Evolutionary conservation across 2,329 filamentous ascomycete genomes (phyloP).

Genomic region (Botrytis byssoidea): DNA sequence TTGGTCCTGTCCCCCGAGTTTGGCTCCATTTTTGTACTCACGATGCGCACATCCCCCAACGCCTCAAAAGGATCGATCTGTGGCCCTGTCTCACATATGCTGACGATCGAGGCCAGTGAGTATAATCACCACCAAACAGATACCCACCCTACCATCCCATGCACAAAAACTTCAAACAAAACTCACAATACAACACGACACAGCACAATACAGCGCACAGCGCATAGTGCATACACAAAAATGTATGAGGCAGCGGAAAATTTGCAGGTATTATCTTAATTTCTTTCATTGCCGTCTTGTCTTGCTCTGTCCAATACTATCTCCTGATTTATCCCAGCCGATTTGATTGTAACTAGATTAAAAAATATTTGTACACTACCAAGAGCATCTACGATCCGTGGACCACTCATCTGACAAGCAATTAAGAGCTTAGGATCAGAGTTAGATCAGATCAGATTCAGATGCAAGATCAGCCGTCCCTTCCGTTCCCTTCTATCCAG

Average conservation of each 20-base stretch:
- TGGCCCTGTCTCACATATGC: not conserved
- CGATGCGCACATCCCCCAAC: not conserved
- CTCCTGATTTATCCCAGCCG: not conserved
- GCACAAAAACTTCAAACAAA: not conserved
- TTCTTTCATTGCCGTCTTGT: not conserved
- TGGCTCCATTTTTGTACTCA: not conserved
- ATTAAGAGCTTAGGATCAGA: not conserved
- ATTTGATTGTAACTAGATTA: not conserved
- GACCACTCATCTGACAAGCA: constrained; percentile 4
- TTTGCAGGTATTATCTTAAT: constrained; percentile 6
- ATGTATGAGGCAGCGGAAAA: not conserved
- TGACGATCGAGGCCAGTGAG: constrained; percentile 9
- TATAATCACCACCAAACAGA: not conserved
- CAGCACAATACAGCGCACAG: constrained; percentile 5
- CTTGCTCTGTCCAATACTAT: not conserved
- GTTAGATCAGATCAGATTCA: constrained; percentile 14
- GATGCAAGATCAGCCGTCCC: constrained; percentile 13
- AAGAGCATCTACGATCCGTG: not conserved
- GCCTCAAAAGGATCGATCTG: constrained; percentile 8
- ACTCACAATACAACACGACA: not conserved
- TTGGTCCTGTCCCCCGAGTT: not conserved
- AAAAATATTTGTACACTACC: constrained; percentile 1
- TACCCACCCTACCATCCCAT: not conserved
- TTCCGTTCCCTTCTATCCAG: not conserved
- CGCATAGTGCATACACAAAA: not conserved